These are phyloP conservation scores for Trypanosoma scelopori DNA, from an alignment of 208 protist genomes.

Conservation along the genomic window DNA sequence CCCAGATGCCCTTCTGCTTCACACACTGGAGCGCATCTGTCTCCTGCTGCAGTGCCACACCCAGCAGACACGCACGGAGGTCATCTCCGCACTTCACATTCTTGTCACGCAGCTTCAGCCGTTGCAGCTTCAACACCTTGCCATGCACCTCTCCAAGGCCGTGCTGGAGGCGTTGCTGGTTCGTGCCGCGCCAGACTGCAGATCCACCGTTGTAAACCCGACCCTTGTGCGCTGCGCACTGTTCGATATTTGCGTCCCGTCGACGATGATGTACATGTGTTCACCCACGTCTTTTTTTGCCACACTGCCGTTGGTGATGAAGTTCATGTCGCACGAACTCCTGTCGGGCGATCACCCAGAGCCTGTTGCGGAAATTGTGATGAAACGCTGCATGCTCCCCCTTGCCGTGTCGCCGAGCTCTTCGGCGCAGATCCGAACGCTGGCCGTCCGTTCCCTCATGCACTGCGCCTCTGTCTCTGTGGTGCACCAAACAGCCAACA, in stretches of 20 bases:
- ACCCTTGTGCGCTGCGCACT: constrained; percentile 39
- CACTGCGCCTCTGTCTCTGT: constrained; percentile 54
- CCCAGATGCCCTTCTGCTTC: constrained; percentile 34
- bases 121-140: constrained; percentile 37
- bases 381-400: constrained; percentile 73
- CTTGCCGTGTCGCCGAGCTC: constrained; percentile 50
- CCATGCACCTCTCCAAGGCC: constrained; percentile 51
- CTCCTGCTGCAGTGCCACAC: constrained; percentile 60
- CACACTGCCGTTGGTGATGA: constrained; percentile 61
- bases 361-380: constrained; percentile 36
- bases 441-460: constrained; percentile 56
- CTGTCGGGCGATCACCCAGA: constrained; percentile 36
- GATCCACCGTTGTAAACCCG: constrained; percentile 16
- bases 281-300: constrained; percentile 59
- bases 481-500: constrained; percentile 1
- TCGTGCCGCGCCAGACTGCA: constrained; percentile 31
- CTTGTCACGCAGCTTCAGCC: constrained; percentile 64
- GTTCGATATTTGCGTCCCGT: constrained; percentile 50
- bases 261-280: constrained; percentile 69
- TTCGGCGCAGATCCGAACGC: constrained; percentile 32
- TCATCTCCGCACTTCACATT: constrained; percentile 58
- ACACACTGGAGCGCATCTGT: constrained; percentile 57
- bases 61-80: constrained; percentile 69
- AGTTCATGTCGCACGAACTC: constrained; percentile 63
- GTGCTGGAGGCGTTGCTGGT: constrained; percentile 61